Percentiles rank a stretch among this genome's conserved stretches.
Conservation (phyloP, 768 basidiomycete species). For the Coprinopsis sp. region DNA sequence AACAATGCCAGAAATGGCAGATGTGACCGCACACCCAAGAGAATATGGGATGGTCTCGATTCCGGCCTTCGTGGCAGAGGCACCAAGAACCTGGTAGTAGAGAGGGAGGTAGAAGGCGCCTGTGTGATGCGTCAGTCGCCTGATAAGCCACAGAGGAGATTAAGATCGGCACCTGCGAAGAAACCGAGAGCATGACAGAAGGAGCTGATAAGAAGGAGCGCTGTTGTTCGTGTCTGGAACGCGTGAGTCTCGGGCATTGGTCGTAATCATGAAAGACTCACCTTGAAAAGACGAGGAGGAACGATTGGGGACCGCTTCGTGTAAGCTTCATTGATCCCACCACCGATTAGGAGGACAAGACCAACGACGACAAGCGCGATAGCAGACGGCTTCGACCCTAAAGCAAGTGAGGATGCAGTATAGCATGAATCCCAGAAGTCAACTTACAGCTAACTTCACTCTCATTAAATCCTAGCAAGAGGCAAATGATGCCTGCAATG, state of each 20-base stretch:
- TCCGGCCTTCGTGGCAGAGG: constrained; percentile 67
- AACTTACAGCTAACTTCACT: constrained; percentile 62
- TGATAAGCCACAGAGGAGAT: neutral
- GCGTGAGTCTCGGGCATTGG: neutral
- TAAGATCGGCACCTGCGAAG: constrained; percentile 39
- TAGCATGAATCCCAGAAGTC: neutral
- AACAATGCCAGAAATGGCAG: constrained; percentile 52
- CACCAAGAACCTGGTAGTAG: constrained; percentile 74
- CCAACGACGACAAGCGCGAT: constrained; percentile 64
- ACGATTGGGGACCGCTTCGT: constrained; percentile 68
- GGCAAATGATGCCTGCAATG: constrained; percentile 57
- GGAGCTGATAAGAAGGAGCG: constrained; percentile 48
- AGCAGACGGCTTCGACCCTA: constrained; percentile 57
- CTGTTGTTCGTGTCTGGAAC: constrained; percentile 66
- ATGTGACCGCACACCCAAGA: constrained; percentile 49
- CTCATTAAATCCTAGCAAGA: constrained; percentile 71
- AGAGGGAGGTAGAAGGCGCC: constrained; percentile 68
- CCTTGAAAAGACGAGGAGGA: constrained; percentile 72
- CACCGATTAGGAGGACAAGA: constrained; percentile 43
- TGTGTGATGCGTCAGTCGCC: constrained; percentile 10
- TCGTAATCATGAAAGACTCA: constrained; percentile 18
- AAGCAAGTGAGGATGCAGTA: neutral
- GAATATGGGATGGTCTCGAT: constrained; percentile 74
- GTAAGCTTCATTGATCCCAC: constrained; percentile 52
- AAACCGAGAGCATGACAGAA: constrained; percentile 65